Evolutionary conservation across 495 filamentous ascomycete species (phyloP), one percentile per base, ranked within the genome.

Genomic region (Hypoxylon rickii): DNA sequence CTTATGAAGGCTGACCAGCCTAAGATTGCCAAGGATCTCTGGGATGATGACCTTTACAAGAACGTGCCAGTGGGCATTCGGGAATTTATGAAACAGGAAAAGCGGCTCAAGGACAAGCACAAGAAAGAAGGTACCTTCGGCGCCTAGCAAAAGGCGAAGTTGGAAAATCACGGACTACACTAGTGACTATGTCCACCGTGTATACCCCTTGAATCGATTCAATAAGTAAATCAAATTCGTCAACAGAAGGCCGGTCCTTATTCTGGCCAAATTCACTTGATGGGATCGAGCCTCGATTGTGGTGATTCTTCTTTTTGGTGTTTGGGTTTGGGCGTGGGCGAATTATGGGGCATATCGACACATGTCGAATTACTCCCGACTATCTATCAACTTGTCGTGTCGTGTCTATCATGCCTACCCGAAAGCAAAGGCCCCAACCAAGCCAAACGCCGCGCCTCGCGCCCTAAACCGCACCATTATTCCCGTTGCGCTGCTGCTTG

Each of bases 61-160:
- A 85, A 83, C 58, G 84, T 98, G 34, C 93, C 95, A 0, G 89
- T 98, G 16, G 95, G 94, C 4, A 96, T 98, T 55, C 80, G 88
- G 49, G 94, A 95, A 69, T 98, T 98, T 71, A 97, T 98, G 93
- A 89, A 87, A 76, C 91, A 86, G 41, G 94, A 98, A 78, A 98
- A 97, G 81, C 86, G 74, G 70, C 72, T 98, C 54, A 91, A 90
- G 70, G 79, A 88, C 72, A 89, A 83, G 71, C 86, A 89, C 65
- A 65, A 53, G 55, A 63, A 66, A 34, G 76, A 79, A 44, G 70
- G 71, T 7, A 73, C 73, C 16, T 36, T 67, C 21, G 73, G 76
- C n/a, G 71, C 66, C 32, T 76, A 64, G 34, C 39, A 55, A 29
- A 53, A 43, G 24, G 32, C 6, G 7, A 12, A 13, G 10, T 4